Evolutionary conservation across 768 basidiomycete species (phyloP).

Genomic region (Russula sp.): DNA sequence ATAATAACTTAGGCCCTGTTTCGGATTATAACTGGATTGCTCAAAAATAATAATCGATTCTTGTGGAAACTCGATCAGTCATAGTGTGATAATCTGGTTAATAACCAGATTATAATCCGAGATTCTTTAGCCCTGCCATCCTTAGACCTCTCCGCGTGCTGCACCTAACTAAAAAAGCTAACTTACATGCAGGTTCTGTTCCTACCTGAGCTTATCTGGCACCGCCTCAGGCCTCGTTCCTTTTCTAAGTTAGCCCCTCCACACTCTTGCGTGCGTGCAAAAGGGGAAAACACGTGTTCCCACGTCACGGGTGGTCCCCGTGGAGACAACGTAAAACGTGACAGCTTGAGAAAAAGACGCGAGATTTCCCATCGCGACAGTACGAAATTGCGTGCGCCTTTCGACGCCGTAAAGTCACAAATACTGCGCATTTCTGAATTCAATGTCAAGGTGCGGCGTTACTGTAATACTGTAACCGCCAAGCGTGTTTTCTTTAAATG

Average conservation of each 20-base stretch:
- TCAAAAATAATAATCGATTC: too few relatives aligned
- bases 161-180: too few relatives aligned
- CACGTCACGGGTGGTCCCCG: background rate
- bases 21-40: too few relatives aligned
- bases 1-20: too few relatives aligned
- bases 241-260: background rate
- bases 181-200: too few relatives aligned
- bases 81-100: too few relatives aligned
- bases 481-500: too few relatives aligned
- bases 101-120: too few relatives aligned
- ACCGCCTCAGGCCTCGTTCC: background rate
- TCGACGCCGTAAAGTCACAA: background rate
- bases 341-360: background rate
- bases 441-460: background rate
- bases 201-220: background rate
- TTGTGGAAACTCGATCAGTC: too few relatives aligned
- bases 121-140: too few relatives aligned
- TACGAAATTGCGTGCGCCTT: background rate
- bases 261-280: background rate
- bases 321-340: background rate
- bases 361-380: background rate
- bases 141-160: too few relatives aligned
- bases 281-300: background rate
- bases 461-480: background rate
- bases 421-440: background rate